phyloP scores from a whole-genome alignment of 768 basidiomycete genomes.

The Boletus rubescentipes region DNA sequence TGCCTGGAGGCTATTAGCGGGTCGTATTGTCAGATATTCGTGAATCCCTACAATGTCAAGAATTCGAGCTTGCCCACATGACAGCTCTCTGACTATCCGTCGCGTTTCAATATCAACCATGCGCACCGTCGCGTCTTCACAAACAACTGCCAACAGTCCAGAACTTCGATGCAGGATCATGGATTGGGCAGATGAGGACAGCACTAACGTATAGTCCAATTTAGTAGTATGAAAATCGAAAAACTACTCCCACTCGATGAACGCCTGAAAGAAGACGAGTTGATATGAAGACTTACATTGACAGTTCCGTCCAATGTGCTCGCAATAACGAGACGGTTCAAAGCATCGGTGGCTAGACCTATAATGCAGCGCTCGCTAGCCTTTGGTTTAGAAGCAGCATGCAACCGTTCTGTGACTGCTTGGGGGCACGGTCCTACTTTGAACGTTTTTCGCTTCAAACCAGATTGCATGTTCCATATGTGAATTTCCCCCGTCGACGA shows the following conservation, averaged over 20 bases:
- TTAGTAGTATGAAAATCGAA: conserved; percentile 93
- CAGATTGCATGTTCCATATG: conserved; percentile 98
- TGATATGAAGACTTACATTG: conserved; percentile 56
- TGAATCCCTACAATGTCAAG: conserved; percentile 75
- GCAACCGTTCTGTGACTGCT: conserved; percentile 47
- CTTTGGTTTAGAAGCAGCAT: conserved; percentile 39
- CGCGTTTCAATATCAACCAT: conserved; percentile 90
- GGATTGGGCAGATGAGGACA: conserved; percentile 70
- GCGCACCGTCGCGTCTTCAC: conserved; percentile 84
- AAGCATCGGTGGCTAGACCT: conserved; percentile 80
- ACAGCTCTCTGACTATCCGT: conserved; percentile 84
- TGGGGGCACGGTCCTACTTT: conserved; percentile 62
- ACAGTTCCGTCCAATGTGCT: conserved; percentile 87
- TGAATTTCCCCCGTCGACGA: conserved; percentile 76
- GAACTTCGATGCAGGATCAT: conserved; percentile 81
- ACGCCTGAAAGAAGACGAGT: background rate
- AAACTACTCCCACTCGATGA: conserved; percentile 54
- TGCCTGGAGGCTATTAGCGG: conserved; percentile 47
- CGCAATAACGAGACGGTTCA: conserved; percentile 80
- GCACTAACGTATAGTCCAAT: conserved; percentile 60
- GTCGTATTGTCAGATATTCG: background rate
- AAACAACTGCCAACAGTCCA: conserved; percentile 76
- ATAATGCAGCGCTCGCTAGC: conserved; percentile 61
- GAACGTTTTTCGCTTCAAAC: conserved; percentile 79
- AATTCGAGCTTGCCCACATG: conserved; percentile 71